Evolutionary conservation across 1,284 basidiomycete species (phyloP).

Genomic region (Singerocomus inundabilis): DNA sequence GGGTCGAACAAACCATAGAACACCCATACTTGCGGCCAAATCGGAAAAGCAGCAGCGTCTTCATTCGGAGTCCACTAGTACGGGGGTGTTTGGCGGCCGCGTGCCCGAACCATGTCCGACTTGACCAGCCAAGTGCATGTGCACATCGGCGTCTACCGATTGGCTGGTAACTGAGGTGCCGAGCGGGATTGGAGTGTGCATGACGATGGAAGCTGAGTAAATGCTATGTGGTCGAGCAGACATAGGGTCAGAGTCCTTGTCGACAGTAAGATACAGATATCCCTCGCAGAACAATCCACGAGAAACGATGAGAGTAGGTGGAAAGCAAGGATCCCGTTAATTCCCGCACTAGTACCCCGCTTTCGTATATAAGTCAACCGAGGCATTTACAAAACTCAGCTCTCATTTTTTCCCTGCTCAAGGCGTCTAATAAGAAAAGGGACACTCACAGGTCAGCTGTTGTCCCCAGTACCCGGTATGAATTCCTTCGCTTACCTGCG

Average conservation of each 20-base stretch:
- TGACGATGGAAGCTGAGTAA: no score
- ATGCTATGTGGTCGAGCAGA: not conserved
- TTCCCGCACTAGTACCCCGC: not conserved
- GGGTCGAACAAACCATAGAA: not conserved
- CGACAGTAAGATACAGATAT: not conserved
- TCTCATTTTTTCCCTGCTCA: not conserved
- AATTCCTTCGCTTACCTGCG: conserved; percentile 7
- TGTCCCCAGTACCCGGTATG: not conserved
- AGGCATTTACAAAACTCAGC: conserved; percentile 3
- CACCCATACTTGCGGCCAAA: not conserved
- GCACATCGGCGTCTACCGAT: no score
- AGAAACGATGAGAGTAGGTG: no score
- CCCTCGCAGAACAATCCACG: not conserved
- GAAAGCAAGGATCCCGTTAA: not conserved
- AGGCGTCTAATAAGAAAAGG: not conserved
- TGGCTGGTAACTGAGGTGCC: not conserved
- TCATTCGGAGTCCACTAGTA: not conserved
- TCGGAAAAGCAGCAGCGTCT: not conserved
- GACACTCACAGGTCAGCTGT: not conserved
- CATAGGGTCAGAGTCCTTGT: not conserved
- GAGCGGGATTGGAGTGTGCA: no score
- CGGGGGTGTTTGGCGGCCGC: not conserved
- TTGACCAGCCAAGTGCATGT: no score
- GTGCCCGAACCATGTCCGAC: not conserved
- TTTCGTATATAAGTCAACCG: not conserved